Conservation (phyloP, 768 basidiomycete species). For the Rhizopogon rudus region DNA sequence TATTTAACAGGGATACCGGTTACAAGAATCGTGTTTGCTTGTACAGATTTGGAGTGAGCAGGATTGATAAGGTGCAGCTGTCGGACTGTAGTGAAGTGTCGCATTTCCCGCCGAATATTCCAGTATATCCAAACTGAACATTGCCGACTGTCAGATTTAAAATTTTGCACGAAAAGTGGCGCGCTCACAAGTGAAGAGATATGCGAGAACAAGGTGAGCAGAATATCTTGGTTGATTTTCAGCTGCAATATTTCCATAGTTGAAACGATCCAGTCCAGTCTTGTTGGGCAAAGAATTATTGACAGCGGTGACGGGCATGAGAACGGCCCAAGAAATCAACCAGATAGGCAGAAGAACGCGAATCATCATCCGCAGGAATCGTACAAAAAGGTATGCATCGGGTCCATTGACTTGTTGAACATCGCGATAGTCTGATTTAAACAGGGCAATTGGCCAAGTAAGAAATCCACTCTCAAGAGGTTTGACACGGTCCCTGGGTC, state of each 20-base stretch:
- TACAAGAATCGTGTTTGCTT: constrained; percentile 87
- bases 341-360: constrained; percentile 86
- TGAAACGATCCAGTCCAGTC: constrained; percentile 63
- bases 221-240: constrained; percentile 56
- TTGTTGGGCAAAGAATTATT: constrained; percentile 41
- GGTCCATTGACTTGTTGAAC: constrained; percentile 71
- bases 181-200: constrained; percentile 69
- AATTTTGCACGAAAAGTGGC: neutral
- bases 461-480: constrained; percentile 48
- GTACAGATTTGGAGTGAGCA: constrained; percentile 68
- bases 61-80: constrained; percentile 79
- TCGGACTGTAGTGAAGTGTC: constrained; percentile 70
- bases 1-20: constrained; percentile 83
- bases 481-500: constrained; percentile 50
- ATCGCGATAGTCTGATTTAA: constrained; percentile 52
- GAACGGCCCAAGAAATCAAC: constrained; percentile 81
- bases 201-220: constrained; percentile 75
- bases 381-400: constrained; percentile 92
- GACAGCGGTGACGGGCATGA: constrained; percentile 70
- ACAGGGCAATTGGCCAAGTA: constrained; percentile 67
- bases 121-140: constrained; percentile 76
- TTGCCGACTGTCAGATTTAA: neutral
- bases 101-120: constrained; percentile 78
- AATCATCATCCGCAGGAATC: constrained; percentile 82
- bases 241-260: constrained; percentile 70